A percentile compares a stretch with the other conserved stretches of the same genome.
Evolutionary conservation across 305 asterid genomes (phyloP).

Genomic region (Plantago coronopus): DNA sequence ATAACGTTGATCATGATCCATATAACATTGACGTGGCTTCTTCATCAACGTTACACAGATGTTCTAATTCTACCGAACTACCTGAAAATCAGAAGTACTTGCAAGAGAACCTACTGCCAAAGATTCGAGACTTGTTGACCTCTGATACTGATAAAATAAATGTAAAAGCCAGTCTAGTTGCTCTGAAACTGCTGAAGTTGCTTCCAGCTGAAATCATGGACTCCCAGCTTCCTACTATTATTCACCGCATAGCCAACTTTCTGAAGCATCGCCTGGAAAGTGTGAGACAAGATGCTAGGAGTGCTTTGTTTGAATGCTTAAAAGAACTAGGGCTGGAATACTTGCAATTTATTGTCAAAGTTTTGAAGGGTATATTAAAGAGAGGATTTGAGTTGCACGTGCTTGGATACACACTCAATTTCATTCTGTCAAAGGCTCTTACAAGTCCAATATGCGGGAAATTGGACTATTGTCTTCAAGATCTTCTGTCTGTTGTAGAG

Average conservation of each 20-base stretch:
- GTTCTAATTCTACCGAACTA: conserved; percentile 29
- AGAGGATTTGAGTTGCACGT: conserved; percentile 90
- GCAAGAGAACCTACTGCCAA: conserved; percentile 62
- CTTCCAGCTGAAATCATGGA: conserved; percentile 84
- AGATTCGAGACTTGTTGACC: conserved; percentile 66
- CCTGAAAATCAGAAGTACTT: conserved; percentile 45
- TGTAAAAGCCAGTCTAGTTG: conserved; percentile 67
- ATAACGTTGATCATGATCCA: conserved; percentile 39
- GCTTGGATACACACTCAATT: conserved; percentile 82
- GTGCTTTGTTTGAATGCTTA: conserved; percentile 82
- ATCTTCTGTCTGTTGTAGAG: conserved; percentile 66
- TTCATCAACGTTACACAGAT: conserved; percentile 28
- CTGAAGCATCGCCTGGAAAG: conserved; percentile 78
- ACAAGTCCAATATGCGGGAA: conserved; percentile 49
- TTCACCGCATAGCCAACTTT: conserved; percentile 88
- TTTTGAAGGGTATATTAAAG: conserved; percentile 67
- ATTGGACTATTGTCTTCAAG: conserved; percentile 79
- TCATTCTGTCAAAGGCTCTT: conserved; percentile 68
- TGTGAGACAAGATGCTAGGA: conserved; percentile 88
- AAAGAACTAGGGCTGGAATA: conserved; percentile 87
- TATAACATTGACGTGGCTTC: conserved; percentile 29
- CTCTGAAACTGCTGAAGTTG: conserved; percentile 81
- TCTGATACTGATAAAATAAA: conserved; percentile 68
- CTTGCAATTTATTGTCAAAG: conserved; percentile 76
- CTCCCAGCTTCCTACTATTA: conserved; percentile 67